phyloP scores from a whole-genome alignment of 2,329 filamentous ascomycete genomes.

The Sporothrix brasiliensis region DNA sequence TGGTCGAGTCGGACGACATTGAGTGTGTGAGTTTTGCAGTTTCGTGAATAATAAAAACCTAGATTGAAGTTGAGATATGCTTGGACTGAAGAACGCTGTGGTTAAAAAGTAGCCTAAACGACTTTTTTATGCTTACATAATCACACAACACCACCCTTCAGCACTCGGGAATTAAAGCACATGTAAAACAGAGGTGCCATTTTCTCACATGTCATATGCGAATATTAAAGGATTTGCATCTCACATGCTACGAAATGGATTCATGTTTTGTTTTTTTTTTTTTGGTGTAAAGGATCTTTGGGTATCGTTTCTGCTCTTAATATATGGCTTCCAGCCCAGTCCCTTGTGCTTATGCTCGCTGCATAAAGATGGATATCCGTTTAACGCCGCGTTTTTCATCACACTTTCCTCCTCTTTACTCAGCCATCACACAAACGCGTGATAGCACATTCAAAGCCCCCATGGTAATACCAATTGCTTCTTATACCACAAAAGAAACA shows the following conservation, averaged over 20 bases:
- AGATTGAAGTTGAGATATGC: background rate
- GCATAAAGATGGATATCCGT: background rate
- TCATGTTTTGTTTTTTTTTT: no score
- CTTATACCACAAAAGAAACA: background rate
- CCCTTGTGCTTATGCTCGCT: background rate
- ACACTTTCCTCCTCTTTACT: background rate
- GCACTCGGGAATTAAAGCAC: no score
- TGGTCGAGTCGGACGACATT: constrained; percentile 7
- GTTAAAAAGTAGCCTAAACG: background rate
- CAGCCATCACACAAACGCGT: background rate
- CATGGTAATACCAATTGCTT: background rate
- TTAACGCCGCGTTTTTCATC: background rate
- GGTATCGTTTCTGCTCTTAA: background rate
- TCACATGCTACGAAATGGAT: background rate
- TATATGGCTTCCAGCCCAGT: background rate
- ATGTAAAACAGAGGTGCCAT: background rate
- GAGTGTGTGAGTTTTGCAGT: background rate
- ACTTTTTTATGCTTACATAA: constrained; percentile 10
- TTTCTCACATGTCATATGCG: background rate
- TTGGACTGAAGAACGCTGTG: background rate
- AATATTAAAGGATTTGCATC: background rate
- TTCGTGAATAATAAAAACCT: background rate
- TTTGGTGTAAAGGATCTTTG: background rate
- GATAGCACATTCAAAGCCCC: no score
- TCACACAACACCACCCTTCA: background rate